Evolutionary conservation across 192 early-diverging fungal species (phyloP), one percentile per base, ranked within the genome.

Genomic region (Mortierella antarctica): DNA sequence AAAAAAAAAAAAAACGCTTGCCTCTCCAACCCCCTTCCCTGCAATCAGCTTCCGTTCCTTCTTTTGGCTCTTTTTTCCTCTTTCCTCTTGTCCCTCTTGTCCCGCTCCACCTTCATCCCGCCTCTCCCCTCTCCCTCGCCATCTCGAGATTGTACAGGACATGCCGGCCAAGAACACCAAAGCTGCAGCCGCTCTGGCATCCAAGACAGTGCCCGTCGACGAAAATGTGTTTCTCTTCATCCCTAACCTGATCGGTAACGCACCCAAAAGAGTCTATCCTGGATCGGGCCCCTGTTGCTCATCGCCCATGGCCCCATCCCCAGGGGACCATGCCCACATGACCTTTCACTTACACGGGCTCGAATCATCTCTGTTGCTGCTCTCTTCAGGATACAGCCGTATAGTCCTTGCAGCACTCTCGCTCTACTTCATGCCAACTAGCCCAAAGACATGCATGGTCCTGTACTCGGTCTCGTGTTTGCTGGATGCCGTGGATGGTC

Each of bases 401-500:
- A 92, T 99, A 53, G 66, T 92, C 21, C 88, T 98, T 12, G 91
- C 93, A 7, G 87, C 87, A 18, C 47, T 86, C 4, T 89, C 97
- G 5, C 84, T 96, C 50, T 92, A 90, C 77, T 90, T 89, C 82
- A 94, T 99, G 91, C 89, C 90, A 44, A 74, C 85, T 31, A 86
- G 90, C 57, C 93, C 96, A 12, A 85, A 86, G 58, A 83, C 80
- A 3, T 94, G 94, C 69, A 92, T 98, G 65, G 48, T 86, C 21
- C 72, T 94, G 21, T 99, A 99, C 82, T 90, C 89, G 39, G 72
- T 94, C 49, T 97, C 96, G n/a, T 94, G 94, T 76, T 74, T 98
- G 40, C 86, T 99, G 53, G 98, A 99, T 79, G 98, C 95, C 2
- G 89, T 93, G 10, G 97, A 99, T 83, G 98, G 98, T 3, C 87